phyloP scores from a whole-genome alignment of 2,329 filamentous ascomycete genomes.

The Botrytis medusae region DNA sequence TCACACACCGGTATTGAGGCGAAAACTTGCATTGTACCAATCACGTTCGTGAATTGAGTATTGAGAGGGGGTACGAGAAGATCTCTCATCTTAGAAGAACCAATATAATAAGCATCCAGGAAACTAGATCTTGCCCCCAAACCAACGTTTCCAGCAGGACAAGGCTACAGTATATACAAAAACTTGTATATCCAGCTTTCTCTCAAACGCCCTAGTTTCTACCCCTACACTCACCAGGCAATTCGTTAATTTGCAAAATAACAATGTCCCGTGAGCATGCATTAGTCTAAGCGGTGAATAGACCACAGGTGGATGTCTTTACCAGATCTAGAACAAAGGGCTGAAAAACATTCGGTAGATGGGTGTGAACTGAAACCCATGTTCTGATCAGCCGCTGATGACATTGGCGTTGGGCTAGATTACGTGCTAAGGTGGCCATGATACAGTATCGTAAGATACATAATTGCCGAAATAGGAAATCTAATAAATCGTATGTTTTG shows the following conservation, averaged over 20 bases:
- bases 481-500: not conserved
- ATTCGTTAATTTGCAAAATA: not conserved
- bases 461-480: conserved; percentile 1
- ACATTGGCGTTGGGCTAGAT: conserved; percentile 5
- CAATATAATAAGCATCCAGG: conserved; percentile 6
- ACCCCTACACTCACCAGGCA: not conserved
- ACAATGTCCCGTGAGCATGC: not conserved
- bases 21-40: conserved; percentile 3
- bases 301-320: not conserved
- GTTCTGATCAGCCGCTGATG: conserved; percentile 16
- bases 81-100: not conserved
- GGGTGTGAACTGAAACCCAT: not conserved
- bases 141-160: conserved; percentile 16
- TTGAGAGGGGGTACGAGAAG: not conserved
- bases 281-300: conserved; percentile 4
- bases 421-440: conserved; percentile 7
- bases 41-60: not conserved
- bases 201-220: conserved; percentile 4
- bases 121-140: conserved; percentile 3
- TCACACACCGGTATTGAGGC: conserved; percentile 20
- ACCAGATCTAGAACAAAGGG: not conserved
- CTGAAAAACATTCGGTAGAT: conserved; percentile 7
- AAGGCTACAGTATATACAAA: conserved; percentile 12
- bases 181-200: conserved; percentile 15
- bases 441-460: conserved; percentile 8